phyloP scores from a whole-genome alignment of 257 asterid genomes.

The Ocimum tenuiflorum region DNA sequence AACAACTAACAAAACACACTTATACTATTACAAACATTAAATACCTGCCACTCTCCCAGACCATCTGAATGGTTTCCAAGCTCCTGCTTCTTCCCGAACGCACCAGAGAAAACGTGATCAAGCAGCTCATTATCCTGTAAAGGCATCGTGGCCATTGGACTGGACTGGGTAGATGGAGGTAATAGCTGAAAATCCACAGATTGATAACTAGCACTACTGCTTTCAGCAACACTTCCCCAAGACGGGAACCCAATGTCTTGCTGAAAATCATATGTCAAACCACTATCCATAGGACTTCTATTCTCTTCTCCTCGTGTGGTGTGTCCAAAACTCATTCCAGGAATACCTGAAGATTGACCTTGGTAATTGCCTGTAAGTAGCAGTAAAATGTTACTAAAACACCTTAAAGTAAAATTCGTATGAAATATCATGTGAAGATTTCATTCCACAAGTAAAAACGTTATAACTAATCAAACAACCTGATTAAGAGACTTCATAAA shows the following conservation, averaged over 20 bases:
- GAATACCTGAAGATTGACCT: constrained; percentile 43
- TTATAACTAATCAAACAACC: constrained; percentile 8
- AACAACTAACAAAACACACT: not conserved
- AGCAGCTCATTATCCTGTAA: constrained; percentile 44
- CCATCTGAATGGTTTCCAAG: constrained; percentile 33
- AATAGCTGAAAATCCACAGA: constrained; percentile 41
- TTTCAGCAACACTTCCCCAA: constrained; percentile 49
- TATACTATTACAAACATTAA: not conserved
- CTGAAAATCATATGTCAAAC: constrained; percentile 35
- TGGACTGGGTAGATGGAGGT: constrained; percentile 39
- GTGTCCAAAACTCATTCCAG: constrained; percentile 36
- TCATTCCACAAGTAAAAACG: not conserved
- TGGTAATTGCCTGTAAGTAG: constrained; percentile 47
- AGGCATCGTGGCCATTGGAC: constrained; percentile 30
- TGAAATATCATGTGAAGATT: not conserved
- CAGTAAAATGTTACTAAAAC: constrained; percentile 12
- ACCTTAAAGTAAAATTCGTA: not conserved
- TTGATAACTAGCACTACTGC: constrained; percentile 37
- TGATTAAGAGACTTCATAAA: not conserved
- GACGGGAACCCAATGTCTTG: constrained; percentile 39
- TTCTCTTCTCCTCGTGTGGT: constrained; percentile 28
- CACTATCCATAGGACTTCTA: constrained; percentile 23
- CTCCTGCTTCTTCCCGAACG: constrained; percentile 34
- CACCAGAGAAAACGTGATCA: constrained; percentile 39
- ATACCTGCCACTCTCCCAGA: constrained; percentile 72